Evolutionary conservation across 306 rosid species (phyloP).

Genomic region (Prosopis cineraria): DNA sequence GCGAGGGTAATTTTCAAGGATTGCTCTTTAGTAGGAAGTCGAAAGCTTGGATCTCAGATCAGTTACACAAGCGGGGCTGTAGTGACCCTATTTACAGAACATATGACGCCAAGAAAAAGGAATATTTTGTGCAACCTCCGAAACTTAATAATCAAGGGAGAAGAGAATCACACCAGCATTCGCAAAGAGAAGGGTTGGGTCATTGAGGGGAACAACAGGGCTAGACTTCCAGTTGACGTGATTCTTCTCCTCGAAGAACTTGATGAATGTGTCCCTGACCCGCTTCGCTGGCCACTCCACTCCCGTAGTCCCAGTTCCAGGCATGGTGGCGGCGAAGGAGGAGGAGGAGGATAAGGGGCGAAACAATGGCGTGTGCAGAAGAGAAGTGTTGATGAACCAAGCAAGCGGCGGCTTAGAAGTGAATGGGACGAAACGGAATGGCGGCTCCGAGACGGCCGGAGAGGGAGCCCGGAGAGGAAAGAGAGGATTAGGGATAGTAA

Average conservation of each 20-base stretch:
- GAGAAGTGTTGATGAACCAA: not conserved
- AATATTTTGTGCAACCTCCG: not conserved
- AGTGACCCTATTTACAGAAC: not conserved
- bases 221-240: constrained; percentile 72
- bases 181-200: constrained; percentile 87
- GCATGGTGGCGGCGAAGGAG: constrained; percentile 34
- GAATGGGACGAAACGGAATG: not conserved
- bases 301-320: constrained; percentile 19
- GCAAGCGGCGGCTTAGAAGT: not conserved
- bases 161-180: constrained; percentile 66
- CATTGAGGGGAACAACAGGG: constrained; percentile 90
- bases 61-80: not conserved
- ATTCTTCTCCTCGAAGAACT: constrained; percentile 58
- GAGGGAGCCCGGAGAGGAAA: not conserved
- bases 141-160: not conserved
- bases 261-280: constrained; percentile 45
- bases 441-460: constrained; percentile 26
- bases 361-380: not conserved
- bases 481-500: not conserved
- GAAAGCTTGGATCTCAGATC: not conserved
- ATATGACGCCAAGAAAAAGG: not conserved
- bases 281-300: constrained; percentile 49
- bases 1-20: not conserved
- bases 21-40: not conserved
- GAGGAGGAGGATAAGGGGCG: not conserved